Conservation (phyloP, 352 stramenopile genomes). For the Blastocystis sp. region DNA sequence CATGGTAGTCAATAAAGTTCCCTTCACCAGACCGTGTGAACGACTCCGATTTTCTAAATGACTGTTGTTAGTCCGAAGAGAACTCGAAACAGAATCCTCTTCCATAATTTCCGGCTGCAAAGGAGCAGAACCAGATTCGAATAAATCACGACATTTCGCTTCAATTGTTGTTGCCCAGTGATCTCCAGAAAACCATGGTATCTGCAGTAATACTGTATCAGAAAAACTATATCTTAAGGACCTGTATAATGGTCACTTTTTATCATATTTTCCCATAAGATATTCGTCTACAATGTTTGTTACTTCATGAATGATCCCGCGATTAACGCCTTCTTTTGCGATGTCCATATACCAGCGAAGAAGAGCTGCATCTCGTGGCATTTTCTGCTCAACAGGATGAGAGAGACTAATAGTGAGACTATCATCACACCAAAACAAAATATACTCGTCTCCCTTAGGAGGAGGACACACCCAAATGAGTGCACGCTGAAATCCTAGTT, state of each 20-base stretch:
- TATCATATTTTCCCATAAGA: slow-evolving; percentile 77
- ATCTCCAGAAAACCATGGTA: slow-evolving; percentile 67
- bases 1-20: not conserved
- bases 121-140: not conserved
- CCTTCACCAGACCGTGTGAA: not conserved
- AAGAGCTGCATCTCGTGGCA: slow-evolving; percentile 92
- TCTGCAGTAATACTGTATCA: slow-evolving; percentile 71
- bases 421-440: slow-evolving; percentile 78
- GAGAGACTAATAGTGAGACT: slow-evolving; percentile 67
- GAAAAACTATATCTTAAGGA: slow-evolving; percentile 76
- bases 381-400: slow-evolving; percentile 96
- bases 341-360: slow-evolving; percentile 88
- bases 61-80: not conserved
- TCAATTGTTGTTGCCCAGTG: slow-evolving; percentile 71
- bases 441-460: slow-evolving; percentile 98
- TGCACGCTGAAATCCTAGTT: slow-evolving; percentile 89
- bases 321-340: slow-evolving; percentile 75
- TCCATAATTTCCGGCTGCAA: not conserved
- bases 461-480: slow-evolving; percentile 99
- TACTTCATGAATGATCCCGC: slow-evolving; percentile 85
- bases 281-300: slow-evolving; percentile 91
- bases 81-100: too few species aligned
- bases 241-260: slow-evolving; percentile 68
- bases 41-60: not conserved
- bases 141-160: slow-evolving; percentile 70